Conservation (phyloP, 73 alveolate genomes). For the Tetrahymena borealis region DNA sequence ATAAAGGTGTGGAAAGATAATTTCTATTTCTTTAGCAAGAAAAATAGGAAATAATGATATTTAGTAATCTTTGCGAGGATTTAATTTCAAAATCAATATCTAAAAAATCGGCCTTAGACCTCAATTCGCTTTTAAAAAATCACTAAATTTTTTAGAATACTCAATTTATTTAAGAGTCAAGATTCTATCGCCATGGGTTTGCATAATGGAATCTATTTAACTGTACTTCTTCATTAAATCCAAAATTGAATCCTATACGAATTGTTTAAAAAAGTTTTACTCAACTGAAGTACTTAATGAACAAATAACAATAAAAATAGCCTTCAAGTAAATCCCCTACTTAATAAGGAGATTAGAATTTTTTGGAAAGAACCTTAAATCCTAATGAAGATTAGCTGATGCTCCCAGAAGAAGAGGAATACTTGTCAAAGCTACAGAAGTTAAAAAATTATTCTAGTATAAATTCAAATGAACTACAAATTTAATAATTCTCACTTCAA, state of each 20-base stretch:
- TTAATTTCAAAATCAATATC: neutral
- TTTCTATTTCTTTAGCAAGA: neutral
- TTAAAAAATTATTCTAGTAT: no score
- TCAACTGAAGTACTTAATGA: neutral
- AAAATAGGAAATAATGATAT: neutral
- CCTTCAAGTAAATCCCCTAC: no score
- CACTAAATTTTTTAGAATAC: neutral
- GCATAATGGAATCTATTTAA: neutral
- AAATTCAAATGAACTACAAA: no score
- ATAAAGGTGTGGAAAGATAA: neutral
- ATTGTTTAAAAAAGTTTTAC: neutral
- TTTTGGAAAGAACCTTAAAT: no score
- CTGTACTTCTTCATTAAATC: neutral
- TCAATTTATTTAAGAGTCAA: neutral
- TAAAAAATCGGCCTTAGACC: neutral
- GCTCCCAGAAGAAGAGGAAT: no score
- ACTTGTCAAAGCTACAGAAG: no score
- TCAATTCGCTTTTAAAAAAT: neutral
- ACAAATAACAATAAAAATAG: no score
- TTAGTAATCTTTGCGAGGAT: neutral
- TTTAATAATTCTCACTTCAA: no score
- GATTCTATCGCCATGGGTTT: neutral
- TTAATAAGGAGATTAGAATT: no score
- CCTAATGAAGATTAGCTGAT: no score
- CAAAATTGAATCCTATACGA: neutral